A percentile compares a stretch with the other conserved stretches of the same genome.
Evolutionary conservation across 257 asterid genomes (phyloP).

Genomic region (Anisodus acutangulus): DNA sequence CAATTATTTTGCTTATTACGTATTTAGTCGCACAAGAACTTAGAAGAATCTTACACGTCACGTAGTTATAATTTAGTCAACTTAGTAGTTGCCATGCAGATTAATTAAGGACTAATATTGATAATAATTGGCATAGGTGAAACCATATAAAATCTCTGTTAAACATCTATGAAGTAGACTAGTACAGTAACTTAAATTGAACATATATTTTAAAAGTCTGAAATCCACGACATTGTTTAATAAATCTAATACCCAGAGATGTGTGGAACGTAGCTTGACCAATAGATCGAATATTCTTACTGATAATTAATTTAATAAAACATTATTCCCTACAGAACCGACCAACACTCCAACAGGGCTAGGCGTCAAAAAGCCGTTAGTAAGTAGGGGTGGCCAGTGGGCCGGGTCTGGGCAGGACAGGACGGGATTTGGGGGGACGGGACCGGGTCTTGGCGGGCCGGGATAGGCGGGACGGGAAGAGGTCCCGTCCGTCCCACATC

Average conservation of each 20-base stretch:
- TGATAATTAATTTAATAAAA: conserved; percentile 3
- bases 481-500: too few relatives aligned
- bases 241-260: neutral
- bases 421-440: too few relatives aligned
- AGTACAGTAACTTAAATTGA: neutral
- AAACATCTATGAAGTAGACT: neutral
- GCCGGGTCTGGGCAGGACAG: too few relatives aligned
- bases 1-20: neutral
- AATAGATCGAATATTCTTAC: neutral
- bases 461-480: too few relatives aligned
- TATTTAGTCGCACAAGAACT: neutral
- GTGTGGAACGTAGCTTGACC: neutral
- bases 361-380: conserved; percentile 13
- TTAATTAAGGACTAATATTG: neutral
- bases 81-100: conserved; percentile 24
- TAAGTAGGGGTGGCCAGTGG: neutral
- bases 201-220: neutral
- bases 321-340: conserved; percentile 23
- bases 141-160: neutral
- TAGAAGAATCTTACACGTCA: neutral
- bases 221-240: neutral
- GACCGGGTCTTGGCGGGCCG: too few relatives aligned
- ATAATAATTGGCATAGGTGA: neutral
- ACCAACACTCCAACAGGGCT: neutral
- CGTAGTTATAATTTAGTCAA: conserved; percentile 22